Evolutionary conservation across 177 flowering plant genomes (phyloP).

Genomic region (Vitis hybrid): DNA sequence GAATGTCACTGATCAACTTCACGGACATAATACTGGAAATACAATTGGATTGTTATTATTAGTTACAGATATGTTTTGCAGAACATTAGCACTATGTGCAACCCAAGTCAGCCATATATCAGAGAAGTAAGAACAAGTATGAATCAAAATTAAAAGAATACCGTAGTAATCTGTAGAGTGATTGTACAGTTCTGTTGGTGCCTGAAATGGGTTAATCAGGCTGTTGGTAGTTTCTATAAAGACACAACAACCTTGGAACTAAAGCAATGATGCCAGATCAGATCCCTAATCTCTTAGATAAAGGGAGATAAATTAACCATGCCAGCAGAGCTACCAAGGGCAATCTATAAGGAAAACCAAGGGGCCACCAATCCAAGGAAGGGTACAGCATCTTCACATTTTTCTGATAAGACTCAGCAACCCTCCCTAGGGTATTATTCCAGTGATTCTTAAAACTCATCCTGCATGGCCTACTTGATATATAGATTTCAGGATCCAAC

Average conservation of each 20-base stretch:
- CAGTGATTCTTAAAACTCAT: background rate
- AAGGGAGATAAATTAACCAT: background rate
- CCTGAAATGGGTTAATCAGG: background rate
- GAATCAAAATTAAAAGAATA: background rate
- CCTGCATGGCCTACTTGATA: background rate
- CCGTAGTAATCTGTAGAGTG: background rate
- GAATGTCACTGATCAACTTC: too few species aligned
- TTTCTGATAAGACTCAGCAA: background rate
- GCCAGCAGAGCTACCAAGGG: background rate
- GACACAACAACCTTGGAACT: background rate
- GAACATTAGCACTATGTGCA: background rate
- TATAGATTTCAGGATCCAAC: conserved; percentile 47
- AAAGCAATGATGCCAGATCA: background rate
- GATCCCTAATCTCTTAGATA: background rate
- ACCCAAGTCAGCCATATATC: background rate
- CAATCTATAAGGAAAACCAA: background rate
- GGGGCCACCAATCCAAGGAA: background rate
- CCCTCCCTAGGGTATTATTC: background rate
- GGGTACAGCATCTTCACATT: background rate
- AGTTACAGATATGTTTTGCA: background rate
- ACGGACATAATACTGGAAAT: too few species aligned
- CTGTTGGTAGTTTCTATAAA: background rate
- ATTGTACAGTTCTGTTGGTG: background rate
- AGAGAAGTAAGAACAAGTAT: background rate
- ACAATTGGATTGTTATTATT: background rate